Evolutionary conservation across 768 basidiomycete genomes (phyloP).

Genomic region (Rhodotorula babjevae): DNA sequence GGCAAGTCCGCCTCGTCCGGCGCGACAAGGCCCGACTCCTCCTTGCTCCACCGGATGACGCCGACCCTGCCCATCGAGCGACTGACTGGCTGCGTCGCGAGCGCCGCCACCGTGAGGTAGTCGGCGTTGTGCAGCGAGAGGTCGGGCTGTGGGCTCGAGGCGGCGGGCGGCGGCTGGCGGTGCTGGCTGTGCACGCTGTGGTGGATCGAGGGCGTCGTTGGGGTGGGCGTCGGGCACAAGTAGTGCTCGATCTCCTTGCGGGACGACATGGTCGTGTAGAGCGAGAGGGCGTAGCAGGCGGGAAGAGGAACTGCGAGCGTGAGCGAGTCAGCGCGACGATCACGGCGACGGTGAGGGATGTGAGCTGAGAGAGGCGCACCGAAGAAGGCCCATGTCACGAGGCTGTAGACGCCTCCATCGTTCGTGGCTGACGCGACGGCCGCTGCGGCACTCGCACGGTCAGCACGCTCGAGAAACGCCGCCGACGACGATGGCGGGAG

Average conservation of each 20-base stretch:
- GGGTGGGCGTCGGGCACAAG: not conserved
- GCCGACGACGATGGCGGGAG: not conserved
- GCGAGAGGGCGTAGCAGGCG: conserved; percentile 18
- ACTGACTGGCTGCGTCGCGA: too few relatives aligned
- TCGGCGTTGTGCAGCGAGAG: too few relatives aligned
- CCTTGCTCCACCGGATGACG: too few relatives aligned
- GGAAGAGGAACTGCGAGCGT: conserved; percentile 1
- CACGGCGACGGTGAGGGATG: too few relatives aligned
- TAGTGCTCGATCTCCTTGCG: not conserved
- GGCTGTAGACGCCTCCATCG: not conserved
- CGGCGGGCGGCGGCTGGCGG: too few relatives aligned
- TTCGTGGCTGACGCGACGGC: not conserved
- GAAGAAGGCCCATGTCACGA: not conserved
- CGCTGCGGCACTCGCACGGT: not conserved
- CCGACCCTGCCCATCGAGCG: too few relatives aligned
- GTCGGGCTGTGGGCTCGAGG: too few relatives aligned
- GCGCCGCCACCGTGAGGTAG: too few relatives aligned
- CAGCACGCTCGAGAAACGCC: not conserved
- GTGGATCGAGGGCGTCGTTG: too few relatives aligned
- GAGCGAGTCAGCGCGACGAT: not conserved
- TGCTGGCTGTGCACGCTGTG: too few relatives aligned
- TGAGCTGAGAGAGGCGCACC: not conserved
- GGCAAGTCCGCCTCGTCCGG: too few relatives aligned
- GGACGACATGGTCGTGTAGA: conserved; percentile 9
- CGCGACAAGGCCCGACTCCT: too few relatives aligned